phyloP scores from a whole-genome alignment of 2,329 filamentous ascomycete genomes.

The Cercospora canescens region DNA sequence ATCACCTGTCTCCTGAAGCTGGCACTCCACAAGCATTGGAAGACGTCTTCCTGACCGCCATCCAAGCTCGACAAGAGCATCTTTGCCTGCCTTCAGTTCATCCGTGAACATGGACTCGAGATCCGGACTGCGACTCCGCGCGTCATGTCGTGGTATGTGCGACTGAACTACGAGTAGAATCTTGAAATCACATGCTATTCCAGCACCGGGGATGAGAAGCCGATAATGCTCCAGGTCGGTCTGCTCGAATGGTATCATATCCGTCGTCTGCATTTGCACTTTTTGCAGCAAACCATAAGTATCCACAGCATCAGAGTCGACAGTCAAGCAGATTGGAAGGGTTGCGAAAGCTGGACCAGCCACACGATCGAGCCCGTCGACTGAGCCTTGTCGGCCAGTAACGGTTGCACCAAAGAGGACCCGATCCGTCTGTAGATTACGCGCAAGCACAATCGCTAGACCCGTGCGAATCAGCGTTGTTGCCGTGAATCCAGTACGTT shows the following conservation, averaged over 20 bases:
- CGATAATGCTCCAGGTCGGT: not conserved
- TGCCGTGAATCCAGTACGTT: not conserved
- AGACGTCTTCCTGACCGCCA: not conserved
- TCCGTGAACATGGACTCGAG: not conserved
- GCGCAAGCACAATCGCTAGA: not conserved
- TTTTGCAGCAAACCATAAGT: not conserved
- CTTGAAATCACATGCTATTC: not conserved
- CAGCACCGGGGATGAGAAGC: not conserved
- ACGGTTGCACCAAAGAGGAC: not conserved
- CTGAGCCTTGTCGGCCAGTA: not conserved
- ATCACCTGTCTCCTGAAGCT: not conserved
- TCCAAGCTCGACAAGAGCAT: not conserved
- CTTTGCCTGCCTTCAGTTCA: not conserved
- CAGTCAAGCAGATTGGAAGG: not conserved
- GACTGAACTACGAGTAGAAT: not conserved
- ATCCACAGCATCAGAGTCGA: not conserved
- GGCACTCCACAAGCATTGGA: not conserved
- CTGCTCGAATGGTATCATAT: not conserved
- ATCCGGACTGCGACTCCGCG: not conserved
- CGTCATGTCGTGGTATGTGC: not conserved
- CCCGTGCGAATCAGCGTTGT: not conserved
- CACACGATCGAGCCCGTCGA: not conserved
- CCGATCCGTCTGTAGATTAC: not conserved
- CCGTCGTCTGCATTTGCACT: not conserved
- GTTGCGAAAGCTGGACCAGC: not conserved